phyloP scores from a whole-genome alignment of 768 basidiomycete species.

The Pleurotus giganteus region DNA sequence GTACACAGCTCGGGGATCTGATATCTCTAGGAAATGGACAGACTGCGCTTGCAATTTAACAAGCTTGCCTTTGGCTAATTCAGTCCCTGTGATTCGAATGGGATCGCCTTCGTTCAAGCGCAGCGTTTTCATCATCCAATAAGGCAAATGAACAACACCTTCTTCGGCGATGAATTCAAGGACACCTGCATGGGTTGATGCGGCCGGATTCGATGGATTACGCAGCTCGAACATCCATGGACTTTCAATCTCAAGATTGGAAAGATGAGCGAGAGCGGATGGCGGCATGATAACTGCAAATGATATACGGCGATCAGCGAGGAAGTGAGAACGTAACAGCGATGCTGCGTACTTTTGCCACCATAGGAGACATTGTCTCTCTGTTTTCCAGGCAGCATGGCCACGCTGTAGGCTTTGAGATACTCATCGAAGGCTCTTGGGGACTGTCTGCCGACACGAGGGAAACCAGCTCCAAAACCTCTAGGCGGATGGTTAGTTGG shows the following conservation, averaged over 20 bases:
- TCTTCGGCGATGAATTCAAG: constrained; percentile 99
- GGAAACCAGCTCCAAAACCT: constrained; percentile 50
- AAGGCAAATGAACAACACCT: constrained; percentile 91
- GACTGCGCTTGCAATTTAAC: constrained; percentile 97
- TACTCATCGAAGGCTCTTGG: constrained; percentile 87
- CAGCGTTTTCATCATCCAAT: constrained; percentile 99
- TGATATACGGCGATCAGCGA: constrained; percentile 11
- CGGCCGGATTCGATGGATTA: constrained; percentile 82
- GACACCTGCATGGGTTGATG: constrained; percentile 93
- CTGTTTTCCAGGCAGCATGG: constrained; percentile 85
- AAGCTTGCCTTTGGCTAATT: constrained; percentile 88
- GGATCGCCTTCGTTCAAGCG: constrained; percentile 93
- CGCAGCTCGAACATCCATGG: constrained; percentile 98
- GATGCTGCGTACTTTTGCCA: constrained; percentile 76
- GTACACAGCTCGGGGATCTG: constrained; percentile 97
- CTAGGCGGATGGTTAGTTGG: constrained; percentile 27
- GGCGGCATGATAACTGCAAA: constrained; percentile 92
- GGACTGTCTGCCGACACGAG: constrained; percentile 46
- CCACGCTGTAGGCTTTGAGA: constrained; percentile 92
- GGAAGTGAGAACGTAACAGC: constrained; percentile 1
- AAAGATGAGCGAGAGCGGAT: constrained; percentile 86
- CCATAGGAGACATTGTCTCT: constrained; percentile 93
- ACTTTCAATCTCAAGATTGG: constrained; percentile 80
- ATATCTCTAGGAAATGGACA: constrained; percentile 93
- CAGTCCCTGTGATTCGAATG: constrained; percentile 86